These are phyloP conservation scores for Lolium rigidum DNA, from an alignment of 176 grass and related monocot species.

Conservation along the genomic window DNA sequence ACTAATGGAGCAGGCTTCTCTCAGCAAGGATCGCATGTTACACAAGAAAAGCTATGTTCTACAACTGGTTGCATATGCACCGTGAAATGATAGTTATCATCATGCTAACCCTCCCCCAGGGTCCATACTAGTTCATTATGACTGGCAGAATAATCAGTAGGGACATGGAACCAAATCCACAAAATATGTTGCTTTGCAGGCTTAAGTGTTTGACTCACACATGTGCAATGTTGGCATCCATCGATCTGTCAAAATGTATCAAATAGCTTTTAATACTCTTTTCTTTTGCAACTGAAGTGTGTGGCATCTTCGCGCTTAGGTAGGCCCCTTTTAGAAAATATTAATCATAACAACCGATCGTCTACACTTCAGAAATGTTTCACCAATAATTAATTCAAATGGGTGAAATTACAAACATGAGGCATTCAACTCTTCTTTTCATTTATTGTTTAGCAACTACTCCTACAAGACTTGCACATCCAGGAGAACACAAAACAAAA, in stretches of 20 bases:
- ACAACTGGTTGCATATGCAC: background rate
- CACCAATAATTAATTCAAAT: slow-evolving; percentile 2
- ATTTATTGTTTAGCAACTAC: background rate
- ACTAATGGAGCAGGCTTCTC: slow-evolving; percentile 70
- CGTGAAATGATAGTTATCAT: background rate
- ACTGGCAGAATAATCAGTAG: background rate
- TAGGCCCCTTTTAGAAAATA: background rate
- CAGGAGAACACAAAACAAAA: background rate
- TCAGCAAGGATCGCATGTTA: slow-evolving; percentile 65
- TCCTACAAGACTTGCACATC: background rate
- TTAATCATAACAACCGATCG: background rate
- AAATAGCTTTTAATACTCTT: background rate
- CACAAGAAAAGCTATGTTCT: background rate
- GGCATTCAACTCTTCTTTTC: background rate
- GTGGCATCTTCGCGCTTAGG: background rate
- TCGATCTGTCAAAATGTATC: background rate
- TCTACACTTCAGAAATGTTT: background rate
- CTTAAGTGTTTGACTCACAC: background rate
- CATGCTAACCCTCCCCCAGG: background rate
- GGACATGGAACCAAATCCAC: background rate
- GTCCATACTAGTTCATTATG: slow-evolving; percentile 1
- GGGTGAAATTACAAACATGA: background rate
- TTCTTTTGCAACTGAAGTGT: background rate
- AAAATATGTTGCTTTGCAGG: background rate
- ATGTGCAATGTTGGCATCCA: background rate